These are phyloP conservation scores for Madurella mycetomatis DNA, from an alignment of 2,329 filamentous ascomycete genomes.

Conservation along the genomic window DNA sequence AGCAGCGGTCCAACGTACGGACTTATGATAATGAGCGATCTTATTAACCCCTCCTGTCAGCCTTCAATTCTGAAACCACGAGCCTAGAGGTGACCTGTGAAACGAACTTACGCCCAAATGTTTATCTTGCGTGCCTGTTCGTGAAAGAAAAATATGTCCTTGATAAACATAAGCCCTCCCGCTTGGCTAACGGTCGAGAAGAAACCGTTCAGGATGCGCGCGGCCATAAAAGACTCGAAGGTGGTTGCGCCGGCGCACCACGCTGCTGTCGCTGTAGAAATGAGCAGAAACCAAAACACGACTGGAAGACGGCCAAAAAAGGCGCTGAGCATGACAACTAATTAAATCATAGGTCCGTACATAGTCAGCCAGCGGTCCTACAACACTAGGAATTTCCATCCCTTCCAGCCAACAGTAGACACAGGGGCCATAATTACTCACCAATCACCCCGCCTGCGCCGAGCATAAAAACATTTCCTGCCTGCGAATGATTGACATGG, in stretches of 20 bases:
- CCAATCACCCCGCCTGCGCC: slow-evolving; percentile 39
- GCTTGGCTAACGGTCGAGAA: slow-evolving; percentile 44
- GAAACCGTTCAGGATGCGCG: slow-evolving; percentile 45
- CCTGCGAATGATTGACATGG: slow-evolving; percentile 47
- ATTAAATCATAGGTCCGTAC: slow-evolving; percentile 19
- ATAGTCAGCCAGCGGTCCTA: background rate
- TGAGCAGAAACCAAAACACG: slow-evolving; percentile 38
- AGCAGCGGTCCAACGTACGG: slow-evolving; percentile 45
- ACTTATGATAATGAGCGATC: slow-evolving; percentile 36
- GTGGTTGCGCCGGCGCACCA: slow-evolving; percentile 42
- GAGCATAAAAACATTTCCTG: slow-evolving; percentile 50
- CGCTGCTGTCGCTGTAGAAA: slow-evolving; percentile 36
- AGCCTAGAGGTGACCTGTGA: background rate
- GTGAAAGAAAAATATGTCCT: slow-evolving; percentile 59
- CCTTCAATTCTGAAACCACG: background rate
- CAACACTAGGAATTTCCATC: background rate
- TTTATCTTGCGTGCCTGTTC: slow-evolving; percentile 49
- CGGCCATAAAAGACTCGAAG: slow-evolving; percentile 45
- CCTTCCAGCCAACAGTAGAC: background rate
- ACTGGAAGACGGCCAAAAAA: slow-evolving; percentile 43
- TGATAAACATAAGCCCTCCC: slow-evolving; percentile 48
- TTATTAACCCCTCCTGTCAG: slow-evolving; percentile 8
- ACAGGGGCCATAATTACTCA: slow-evolving; percentile 27
- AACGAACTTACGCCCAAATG: slow-evolving; percentile 38
- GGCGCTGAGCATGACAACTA: slow-evolving; percentile 37